phyloP scores from a whole-genome alignment of 805 yeast genomes.

The Candida montana region DNA sequence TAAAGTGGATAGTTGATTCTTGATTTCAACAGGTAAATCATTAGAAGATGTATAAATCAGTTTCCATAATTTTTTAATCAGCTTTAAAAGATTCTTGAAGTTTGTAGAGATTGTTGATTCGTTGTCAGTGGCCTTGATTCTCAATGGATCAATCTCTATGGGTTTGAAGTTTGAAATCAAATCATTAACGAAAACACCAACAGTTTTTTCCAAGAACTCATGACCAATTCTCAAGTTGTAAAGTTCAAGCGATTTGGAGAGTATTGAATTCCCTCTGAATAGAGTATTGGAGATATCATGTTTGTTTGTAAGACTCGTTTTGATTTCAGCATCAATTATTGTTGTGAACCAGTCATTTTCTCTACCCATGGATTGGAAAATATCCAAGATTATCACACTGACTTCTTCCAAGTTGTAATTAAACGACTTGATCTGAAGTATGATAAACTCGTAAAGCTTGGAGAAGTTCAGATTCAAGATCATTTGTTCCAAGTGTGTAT shows the following conservation, averaged over 20 bases:
- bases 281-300: conserved; percentile 51
- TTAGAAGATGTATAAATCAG: conserved; percentile 60
- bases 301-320: conserved; percentile 2
- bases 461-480: conserved; percentile 47
- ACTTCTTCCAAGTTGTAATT: conserved; percentile 45
- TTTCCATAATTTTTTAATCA: conserved; percentile 60
- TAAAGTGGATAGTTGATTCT: conserved; percentile 55
- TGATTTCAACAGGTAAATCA: conserved; percentile 68
- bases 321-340: conserved; percentile 62
- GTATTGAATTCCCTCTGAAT: conserved; percentile 80
- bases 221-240: conserved; percentile 74
- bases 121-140: conserved; percentile 36
- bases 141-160: conserved; percentile 77
- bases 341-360: conserved; percentile 72
- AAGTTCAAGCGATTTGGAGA: conserved; percentile 76
- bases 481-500: conserved; percentile 58
- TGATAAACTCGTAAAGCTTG: conserved; percentile 42
- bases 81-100: conserved; percentile 41
- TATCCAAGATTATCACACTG: conserved; percentile 59
- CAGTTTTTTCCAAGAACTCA: conserved; percentile 65
- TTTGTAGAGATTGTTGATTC: conserved; percentile 42
- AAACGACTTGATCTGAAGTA: conserved; percentile 17
- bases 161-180: conserved; percentile 45
- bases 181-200: conserved; percentile 61
- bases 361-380: conserved; percentile 63